Evolutionary conservation across 2,329 filamentous ascomycete genomes (phyloP).

Genomic region (Leptoxyphium fumago): DNA sequence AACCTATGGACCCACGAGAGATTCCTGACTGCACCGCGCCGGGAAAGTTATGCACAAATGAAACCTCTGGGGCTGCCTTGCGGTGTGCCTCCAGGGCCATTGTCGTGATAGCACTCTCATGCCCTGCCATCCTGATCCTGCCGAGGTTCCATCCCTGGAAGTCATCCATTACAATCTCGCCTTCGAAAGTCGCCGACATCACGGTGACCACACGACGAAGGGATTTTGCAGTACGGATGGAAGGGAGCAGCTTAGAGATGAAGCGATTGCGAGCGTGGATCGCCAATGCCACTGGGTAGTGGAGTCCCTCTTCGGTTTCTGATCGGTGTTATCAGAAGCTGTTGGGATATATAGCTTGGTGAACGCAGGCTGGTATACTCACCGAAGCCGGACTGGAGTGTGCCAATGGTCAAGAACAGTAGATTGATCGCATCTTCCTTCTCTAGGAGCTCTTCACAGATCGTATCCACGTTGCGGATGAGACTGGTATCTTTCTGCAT

Average conservation of each 20-base stretch:
- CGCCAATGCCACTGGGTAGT: conserved; percentile 18
- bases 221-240: conserved; percentile 13
- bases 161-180: conserved; percentile 12
- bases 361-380: not conserved
- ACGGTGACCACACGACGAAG: conserved; percentile 15
- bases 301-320: conserved; percentile 23
- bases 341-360: not conserved
- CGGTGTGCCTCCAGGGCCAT: conserved; percentile 12
- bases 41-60: conserved; percentile 19
- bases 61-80: conserved; percentile 11
- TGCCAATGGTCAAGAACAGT: conserved; percentile 34
- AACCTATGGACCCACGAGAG: conserved; percentile 6
- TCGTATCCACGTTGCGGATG: conserved; percentile 33
- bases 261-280: conserved; percentile 26
- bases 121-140: conserved; percentile 4
- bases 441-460: conserved; percentile 32
- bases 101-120: conserved; percentile 13
- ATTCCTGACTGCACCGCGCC: conserved; percentile 14
- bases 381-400: conserved; percentile 13
- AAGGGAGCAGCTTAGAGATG: conserved; percentile 22
- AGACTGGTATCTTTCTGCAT: conserved; percentile 32
- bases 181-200: conserved; percentile 13
- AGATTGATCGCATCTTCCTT: conserved; percentile 38
- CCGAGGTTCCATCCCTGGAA: conserved; percentile 11
- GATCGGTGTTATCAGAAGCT: not conserved